Conservation (phyloP, 306 rosid species). For the Prunus campanulata region DNA sequence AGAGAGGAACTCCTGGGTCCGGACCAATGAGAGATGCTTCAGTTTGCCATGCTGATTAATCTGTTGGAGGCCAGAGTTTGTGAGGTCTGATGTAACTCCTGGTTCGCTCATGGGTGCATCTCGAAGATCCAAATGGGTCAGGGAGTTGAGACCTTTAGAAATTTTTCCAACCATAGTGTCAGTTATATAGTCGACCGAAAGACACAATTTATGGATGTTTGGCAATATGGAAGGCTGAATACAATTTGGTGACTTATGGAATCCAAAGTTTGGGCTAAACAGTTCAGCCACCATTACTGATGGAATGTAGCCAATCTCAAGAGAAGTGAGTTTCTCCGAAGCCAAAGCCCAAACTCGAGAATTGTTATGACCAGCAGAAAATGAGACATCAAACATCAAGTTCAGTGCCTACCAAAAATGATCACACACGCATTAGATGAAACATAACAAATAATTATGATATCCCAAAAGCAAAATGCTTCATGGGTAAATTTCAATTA, state of each 20-base stretch:
- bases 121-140: slow-evolving; percentile 85
- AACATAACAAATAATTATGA: slow-evolving; percentile 14
- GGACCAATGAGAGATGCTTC: slow-evolving; percentile 79
- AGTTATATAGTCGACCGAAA: slow-evolving; percentile 82
- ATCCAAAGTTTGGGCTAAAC: slow-evolving; percentile 65
- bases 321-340: slow-evolving; percentile 68
- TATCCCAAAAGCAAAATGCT: background rate
- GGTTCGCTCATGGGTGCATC: slow-evolving; percentile 92
- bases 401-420: slow-evolving; percentile 53
- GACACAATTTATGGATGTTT: slow-evolving; percentile 73
- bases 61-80: slow-evolving; percentile 86
- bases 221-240: slow-evolving; percentile 57
- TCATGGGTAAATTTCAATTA: background rate
- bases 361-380: slow-evolving; percentile 64
- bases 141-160: slow-evolving; percentile 56
- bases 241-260: slow-evolving; percentile 41
- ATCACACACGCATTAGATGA: slow-evolving; percentile 27
- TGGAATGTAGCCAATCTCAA: slow-evolving; percentile 85
- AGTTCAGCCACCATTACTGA: slow-evolving; percentile 80
- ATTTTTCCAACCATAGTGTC: slow-evolving; percentile 80
- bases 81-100: slow-evolving; percentile 66
- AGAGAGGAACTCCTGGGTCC: slow-evolving; percentile 71
- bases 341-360: slow-evolving; percentile 81
- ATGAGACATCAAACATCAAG: slow-evolving; percentile 89
- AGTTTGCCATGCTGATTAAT: slow-evolving; percentile 75